Percentiles rank a stretch among this genome's conserved stretches.
Evolutionary conservation across 768 basidiomycete species (phyloP).

Genomic region (Filobasidium floriforme): DNA sequence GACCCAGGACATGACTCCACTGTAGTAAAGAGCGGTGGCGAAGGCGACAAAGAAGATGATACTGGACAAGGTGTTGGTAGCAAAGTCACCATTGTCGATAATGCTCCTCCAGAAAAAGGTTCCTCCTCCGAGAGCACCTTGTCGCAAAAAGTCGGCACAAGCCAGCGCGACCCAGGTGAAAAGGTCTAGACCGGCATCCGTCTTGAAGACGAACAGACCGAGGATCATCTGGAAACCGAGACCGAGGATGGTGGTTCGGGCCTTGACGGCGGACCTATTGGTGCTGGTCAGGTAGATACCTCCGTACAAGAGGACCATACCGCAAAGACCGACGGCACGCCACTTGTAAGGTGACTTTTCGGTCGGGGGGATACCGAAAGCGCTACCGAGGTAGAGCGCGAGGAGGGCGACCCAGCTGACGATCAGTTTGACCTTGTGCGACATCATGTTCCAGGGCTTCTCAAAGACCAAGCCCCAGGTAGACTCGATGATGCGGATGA

Average conservation of each 20-base stretch:
- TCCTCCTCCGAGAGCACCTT: constrained; percentile 61
- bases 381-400: constrained; percentile 19
- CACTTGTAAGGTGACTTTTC: constrained; percentile 23
- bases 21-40: constrained; percentile 81
- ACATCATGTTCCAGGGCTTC: constrained; percentile 17
- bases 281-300: constrained; percentile 21
- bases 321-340: constrained; percentile 26
- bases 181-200: constrained; percentile 68
- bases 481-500: constrained; percentile 12
- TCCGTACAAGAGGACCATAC: constrained; percentile 27
- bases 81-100: constrained; percentile 48
- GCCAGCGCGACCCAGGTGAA: constrained; percentile 66
- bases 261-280: constrained; percentile 26
- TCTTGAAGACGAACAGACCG: constrained; percentile 83
- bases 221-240: constrained; percentile 75
- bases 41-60: constrained; percentile 94
- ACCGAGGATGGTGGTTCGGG: constrained; percentile 69
- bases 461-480: constrained; percentile 10
- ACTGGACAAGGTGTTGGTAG: constrained; percentile 45
- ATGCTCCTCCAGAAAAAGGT: constrained; percentile 75
- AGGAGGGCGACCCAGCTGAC: constrained; percentile 18
- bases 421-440: constrained; percentile 16
- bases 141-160: constrained; percentile 67
- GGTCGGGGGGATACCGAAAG: constrained; percentile 21
- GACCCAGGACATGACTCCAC: constrained; percentile 84